Evolutionary conservation across 2,329 filamentous ascomycete genomes (phyloP), one percentile per base, ranked within the genome.

Genomic region (Dothideomycetes sp.): DNA sequence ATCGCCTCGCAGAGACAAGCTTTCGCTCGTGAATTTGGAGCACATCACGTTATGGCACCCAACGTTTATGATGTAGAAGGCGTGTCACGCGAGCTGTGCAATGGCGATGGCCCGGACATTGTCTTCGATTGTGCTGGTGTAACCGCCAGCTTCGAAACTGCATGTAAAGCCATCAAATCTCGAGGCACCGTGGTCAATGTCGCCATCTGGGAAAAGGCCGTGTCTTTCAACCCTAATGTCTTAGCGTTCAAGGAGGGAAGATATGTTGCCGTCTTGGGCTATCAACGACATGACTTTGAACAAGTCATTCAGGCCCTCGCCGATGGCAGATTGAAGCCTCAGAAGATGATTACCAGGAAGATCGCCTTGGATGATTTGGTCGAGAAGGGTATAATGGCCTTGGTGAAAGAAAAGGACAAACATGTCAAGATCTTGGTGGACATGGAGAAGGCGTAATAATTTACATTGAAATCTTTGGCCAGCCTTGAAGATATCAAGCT

Each of bases 401-500:
- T 48, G 25, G 36, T 50, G 6, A 40, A 45, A 15, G 41, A 49
- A 19, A 44, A 45, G 10, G 45, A 47, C 11, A 37, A 27, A 29
- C 45, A 47, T 34, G 44, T 47, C 22, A 49, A 49, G 39, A 48
- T 49, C 5, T 19, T 49, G 37, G 40, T 49, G 1, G 36, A 45
- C 20, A 27, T 45, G 28, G 32, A 41, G 20, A 38, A 31, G 33
- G 17, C 19, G 29, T 38, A 18, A 38, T 13, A 17, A 30, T 13
- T 7, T 30, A 7, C 27, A 7, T 30, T 16, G 11, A 7, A n/a
- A 6, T 6, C 27, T 30, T 30, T 8, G 27, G 9, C 9, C 13
- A 6, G n/a, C n/a, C 13, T 32, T 22, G 25, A 20, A 13, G 12
- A 39, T 15, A 19, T 64, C 50, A 94, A 16, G 91, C 91, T 29